These are phyloP conservation scores for Arachnopeziza araneosa DNA, from an alignment of 2,329 filamentous ascomycete genomes.

Conservation along the genomic window DNA sequence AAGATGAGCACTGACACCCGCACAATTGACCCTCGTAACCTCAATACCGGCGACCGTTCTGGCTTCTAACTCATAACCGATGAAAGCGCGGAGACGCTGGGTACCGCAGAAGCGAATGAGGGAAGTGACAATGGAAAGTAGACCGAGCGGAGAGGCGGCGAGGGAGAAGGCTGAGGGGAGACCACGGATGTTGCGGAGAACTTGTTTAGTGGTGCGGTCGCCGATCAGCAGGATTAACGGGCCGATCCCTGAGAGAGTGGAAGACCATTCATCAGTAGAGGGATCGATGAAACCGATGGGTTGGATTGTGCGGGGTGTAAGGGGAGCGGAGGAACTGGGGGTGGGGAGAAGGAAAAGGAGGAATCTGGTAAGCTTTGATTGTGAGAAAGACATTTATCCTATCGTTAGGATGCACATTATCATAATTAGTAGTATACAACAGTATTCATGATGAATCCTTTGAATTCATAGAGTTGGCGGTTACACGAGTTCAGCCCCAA, in stretches of 20 bases:
- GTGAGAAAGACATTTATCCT: not conserved
- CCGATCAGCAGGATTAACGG: conserved; percentile 8
- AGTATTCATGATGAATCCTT: not conserved
- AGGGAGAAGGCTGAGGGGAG: conserved; percentile 5
- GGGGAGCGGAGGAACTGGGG: not conserved
- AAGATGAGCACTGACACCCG: conserved; percentile 6
- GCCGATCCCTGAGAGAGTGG: conserved; percentile 6
- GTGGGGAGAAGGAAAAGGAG: not conserved
- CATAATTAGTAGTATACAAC: no score
- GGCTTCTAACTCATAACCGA: conserved; percentile 10
- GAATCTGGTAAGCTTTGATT: not conserved
- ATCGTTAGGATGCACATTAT: not conserved
- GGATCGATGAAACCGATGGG: conserved; percentile 7
- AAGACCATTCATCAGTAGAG: conserved; percentile 8
- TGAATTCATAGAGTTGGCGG: not conserved
- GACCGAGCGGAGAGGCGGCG: conserved; percentile 5
- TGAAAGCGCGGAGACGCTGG: conserved; percentile 5
- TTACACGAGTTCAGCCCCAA: not conserved
- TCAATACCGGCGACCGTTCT: conserved; percentile 7
- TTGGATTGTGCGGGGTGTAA: not conserved
- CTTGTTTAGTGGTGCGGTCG: conserved; percentile 9
- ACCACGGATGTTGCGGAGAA: conserved; percentile 4
- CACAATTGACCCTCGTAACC: conserved; percentile 9
- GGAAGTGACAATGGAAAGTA: conserved; percentile 6
- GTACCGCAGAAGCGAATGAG: conserved; percentile 9